Base-by-base conservation (phyloP, 495 filamentous ascomycete genomes). In the Daldinia loculata region DNA sequence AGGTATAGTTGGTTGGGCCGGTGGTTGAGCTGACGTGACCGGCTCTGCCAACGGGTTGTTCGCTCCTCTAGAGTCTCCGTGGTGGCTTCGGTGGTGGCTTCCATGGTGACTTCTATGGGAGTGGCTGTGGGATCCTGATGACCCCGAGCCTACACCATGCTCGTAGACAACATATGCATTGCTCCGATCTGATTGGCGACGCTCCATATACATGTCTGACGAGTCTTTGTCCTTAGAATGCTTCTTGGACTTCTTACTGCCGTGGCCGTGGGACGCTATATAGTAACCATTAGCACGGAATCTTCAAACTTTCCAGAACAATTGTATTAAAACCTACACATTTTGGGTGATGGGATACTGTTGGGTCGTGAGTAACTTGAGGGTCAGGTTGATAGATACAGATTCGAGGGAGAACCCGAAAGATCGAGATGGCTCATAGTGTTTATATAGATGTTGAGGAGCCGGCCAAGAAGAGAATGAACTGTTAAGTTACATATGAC, bases 151-250 rank as follows among this genome's bases (percentile, higher is more conserved):
- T 19, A 4, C 29, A 9, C 30, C 53, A 11, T 4, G 53, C 17
- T 56, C 12, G 53, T 56, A 14, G 4, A 36, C 53, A 22, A 56
- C 29, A 0, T 56, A 9, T 1, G 30, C 12, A 12, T 22, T 3
- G 50, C 7, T 6, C 9, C 9, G 5, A 9, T 56, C 8, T 15
- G 7, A n/a, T 17, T 1, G 0, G 17, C 1, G 30, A 11, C 53
- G 53, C 1, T 19, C 53, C 53, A 56, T 22, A 17, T 36, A 56
- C 53, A 56, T 56, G 53, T 56, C 14, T 1, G 24, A n/a, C 50
- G 14, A 53, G 4, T 53, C 50, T 3, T 53, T 17, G 5, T 53
- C n/a, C 30, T 56, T 22, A 12, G 53, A 56, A 32, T 5, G 6
- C 15, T 36, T 56, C 7, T 36, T 56, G 50, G 24, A 17, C 27